Percentiles rank a stretch among this genome's conserved stretches.
phyloP scores from a whole-genome alignment of 1,139 yeast species.

The Arxiozyma slooffiae region DNA sequence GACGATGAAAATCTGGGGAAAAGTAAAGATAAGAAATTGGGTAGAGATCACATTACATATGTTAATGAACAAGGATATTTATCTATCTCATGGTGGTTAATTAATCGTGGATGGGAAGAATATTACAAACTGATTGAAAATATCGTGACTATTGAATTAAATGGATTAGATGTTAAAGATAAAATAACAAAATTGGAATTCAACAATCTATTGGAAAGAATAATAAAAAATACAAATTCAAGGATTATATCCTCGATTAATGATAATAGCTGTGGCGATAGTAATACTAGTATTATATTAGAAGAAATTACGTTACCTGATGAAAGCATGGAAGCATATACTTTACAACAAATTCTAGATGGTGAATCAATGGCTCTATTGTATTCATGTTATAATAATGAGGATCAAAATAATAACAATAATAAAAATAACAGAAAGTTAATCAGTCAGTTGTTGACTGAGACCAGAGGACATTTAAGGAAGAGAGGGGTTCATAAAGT shows the following conservation, averaged over 20 bases:
- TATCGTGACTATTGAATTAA: slow-evolving; percentile 54
- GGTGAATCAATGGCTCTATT: slow-evolving; percentile 26
- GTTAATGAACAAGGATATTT: slow-evolving; percentile 71
- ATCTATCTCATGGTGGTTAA: slow-evolving; percentile 88
- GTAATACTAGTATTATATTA: not conserved
- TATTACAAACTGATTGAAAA: slow-evolving; percentile 46
- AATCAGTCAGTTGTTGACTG: slow-evolving; percentile 34
- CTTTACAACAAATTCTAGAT: slow-evolving; percentile 36
- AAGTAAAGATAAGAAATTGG: slow-evolving; percentile 17
- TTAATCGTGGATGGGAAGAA: slow-evolving; percentile 73
- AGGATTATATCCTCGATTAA: not conserved
- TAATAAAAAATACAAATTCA: slow-evolving; percentile 35
- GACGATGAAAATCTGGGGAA: not conserved
- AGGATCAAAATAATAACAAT: slow-evolving; percentile 16
- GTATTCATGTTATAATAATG: too few species aligned
- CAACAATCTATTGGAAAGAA: slow-evolving; percentile 30
- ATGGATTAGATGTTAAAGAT: slow-evolving; percentile 57
- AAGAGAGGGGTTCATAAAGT: slow-evolving; percentile 7
- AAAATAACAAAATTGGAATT: slow-evolving; percentile 58
- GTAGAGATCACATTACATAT: slow-evolving; percentile 11
- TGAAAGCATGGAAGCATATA: slow-evolving; percentile 26
- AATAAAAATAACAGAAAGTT: slow-evolving; percentile 7
- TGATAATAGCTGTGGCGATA: slow-evolving; percentile 11
- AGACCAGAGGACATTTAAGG: slow-evolving; percentile 37
- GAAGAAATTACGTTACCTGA: slow-evolving; percentile 27